Base-by-base conservation (phyloP, 441 rosid genomes). In the Erodium moschatum region DNA sequence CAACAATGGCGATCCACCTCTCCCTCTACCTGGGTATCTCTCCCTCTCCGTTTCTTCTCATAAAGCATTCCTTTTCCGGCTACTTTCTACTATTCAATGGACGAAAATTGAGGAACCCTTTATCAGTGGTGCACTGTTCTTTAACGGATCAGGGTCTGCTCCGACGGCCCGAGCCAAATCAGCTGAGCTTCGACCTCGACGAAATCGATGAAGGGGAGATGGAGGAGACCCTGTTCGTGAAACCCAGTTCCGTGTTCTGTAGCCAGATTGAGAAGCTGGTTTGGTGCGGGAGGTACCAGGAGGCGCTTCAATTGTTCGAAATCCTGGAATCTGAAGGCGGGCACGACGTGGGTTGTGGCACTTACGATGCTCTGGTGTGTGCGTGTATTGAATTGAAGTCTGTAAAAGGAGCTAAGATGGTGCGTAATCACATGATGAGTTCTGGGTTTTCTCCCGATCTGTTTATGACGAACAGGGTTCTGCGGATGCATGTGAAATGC, bases 271-370 rank as follows among this genome's bases (percentile, higher is more conserved):
- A 89, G 70, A 89, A 90, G 79, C 75, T 85, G 67, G 95, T 81
- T 62, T 73, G 91, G 70, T 79, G 77, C 67, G 81, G 73, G 69
- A 82, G 83, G 62, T 82, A 76, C 44, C 79, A 84, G 48, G 91
- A 90, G 64, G 96, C 97, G 27, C 88, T 93, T 82, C 92, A 89
- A 19, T 80, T 91, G 83, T 91, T 93, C 68, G 96, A 89, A 81
- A 70, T 84, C 70, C 74, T 91, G 81, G 97, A 87, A 81, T 72
- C 81, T 40, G 80, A 78, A 65, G 88, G 89, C 62, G 76, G 78
- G 68, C 75, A 76, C 73, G 85, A 78, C 3, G 78, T 91, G 60
- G 85, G 80, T 66, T 29, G 35, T 46, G 85, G 82, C 62, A 91
- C 96, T 0, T 89, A 85, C 67, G 95, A 89, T 77, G 94, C 88